phyloP scores from a whole-genome alignment of 1,139 yeast genomes.

The Candida tropicalis region DNA sequence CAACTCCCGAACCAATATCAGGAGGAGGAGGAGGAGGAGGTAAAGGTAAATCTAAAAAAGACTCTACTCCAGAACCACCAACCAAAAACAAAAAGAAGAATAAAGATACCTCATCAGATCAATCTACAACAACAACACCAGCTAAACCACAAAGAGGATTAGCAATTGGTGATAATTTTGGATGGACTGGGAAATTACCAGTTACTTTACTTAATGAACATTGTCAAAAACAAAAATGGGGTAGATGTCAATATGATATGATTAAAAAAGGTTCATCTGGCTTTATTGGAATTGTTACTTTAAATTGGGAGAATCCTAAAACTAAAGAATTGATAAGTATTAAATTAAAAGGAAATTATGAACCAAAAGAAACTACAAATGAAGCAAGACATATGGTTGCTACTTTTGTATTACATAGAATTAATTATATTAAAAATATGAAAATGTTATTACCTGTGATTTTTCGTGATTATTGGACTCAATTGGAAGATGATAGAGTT shows the following conservation, averaged over 20 bases:
- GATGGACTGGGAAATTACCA: slow-evolving; percentile 95
- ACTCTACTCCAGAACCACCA: slow-evolving; percentile 7
- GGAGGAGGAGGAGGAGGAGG: not conserved
- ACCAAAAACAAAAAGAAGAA: slow-evolving; percentile 11
- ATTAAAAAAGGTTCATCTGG: slow-evolving; percentile 49
- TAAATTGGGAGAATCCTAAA: slow-evolving; percentile 80
- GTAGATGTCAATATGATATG: slow-evolving; percentile 78
- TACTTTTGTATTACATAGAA: slow-evolving; percentile 79
- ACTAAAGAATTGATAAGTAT: slow-evolving; percentile 67
- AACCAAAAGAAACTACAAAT: slow-evolving; percentile 75
- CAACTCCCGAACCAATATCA: slow-evolving; percentile 1
- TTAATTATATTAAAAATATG: slow-evolving; percentile 78
- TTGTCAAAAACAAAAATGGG: slow-evolving; percentile 91
- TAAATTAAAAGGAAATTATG: slow-evolving; percentile 64
- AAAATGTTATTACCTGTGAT: slow-evolving; percentile 86
- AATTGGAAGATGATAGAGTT: slow-evolving; percentile 62
- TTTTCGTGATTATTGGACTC: slow-evolving; percentile 78
- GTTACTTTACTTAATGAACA: slow-evolving; percentile 84
- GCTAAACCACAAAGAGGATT: slow-evolving; percentile 42
- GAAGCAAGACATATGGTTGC: slow-evolving; percentile 94
- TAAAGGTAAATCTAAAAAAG: not conserved
- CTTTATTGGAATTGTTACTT: slow-evolving; percentile 57
- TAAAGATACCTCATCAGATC: slow-evolving; percentile 4
- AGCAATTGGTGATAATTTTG: slow-evolving; percentile 51
- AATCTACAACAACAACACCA: slow-evolving; percentile 17